Evolutionary conservation across 306 rosid species (phyloP).

Genomic region (Inga oerstediana): DNA sequence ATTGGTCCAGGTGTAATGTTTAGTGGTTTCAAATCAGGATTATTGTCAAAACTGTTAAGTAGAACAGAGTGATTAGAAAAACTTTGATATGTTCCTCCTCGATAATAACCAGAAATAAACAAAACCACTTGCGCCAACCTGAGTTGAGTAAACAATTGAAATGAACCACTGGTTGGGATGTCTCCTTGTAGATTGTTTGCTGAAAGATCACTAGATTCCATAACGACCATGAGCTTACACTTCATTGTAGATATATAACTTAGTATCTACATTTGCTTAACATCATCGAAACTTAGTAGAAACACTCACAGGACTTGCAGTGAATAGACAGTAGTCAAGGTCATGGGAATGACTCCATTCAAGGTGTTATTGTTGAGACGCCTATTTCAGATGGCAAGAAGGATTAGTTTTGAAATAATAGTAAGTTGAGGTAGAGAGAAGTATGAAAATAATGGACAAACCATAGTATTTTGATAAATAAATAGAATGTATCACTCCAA

Average conservation of each 20-base stretch:
- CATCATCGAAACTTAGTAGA: background rate
- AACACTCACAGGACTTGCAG: constrained; percentile 78
- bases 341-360: constrained; percentile 45
- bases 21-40: background rate
- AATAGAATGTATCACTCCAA: background rate
- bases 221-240: constrained; percentile 30
- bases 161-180: constrained; percentile 67
- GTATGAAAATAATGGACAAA: background rate
- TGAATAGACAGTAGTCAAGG: constrained; percentile 42
- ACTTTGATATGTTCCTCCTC: background rate
- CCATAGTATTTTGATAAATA: background rate
- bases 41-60: constrained; percentile 46
- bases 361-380: constrained; percentile 80
- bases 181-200: constrained; percentile 52
- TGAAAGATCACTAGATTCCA: constrained; percentile 68
- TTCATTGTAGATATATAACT: background rate
- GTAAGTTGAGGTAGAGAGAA: background rate
- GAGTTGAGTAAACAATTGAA: constrained; percentile 59
- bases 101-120: background rate
- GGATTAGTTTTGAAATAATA: constrained; percentile 21
- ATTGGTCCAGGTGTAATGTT: constrained; percentile 41
- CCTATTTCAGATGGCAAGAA: constrained; percentile 41
- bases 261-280: background rate
- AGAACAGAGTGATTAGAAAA: constrained; percentile 13
- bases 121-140: constrained; percentile 44